phyloP scores from a whole-genome alignment of 441 rosid genomes.

The Gossypium davidsonii region DNA sequence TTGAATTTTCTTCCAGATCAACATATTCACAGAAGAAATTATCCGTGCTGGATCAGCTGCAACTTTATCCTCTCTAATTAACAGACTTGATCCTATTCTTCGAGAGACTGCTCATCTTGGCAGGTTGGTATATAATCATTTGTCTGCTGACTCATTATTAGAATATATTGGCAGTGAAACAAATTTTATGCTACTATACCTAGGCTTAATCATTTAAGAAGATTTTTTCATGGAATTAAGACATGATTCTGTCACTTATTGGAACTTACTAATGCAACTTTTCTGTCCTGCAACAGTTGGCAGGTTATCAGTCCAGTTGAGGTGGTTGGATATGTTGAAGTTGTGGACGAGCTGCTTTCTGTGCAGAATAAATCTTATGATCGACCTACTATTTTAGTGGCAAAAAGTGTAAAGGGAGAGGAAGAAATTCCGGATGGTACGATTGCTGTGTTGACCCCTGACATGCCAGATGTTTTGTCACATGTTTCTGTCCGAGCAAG shows the following conservation, averaged over 20 bases:
- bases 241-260: background rate
- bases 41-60: constrained; percentile 99
- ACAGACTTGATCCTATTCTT: constrained; percentile 96
- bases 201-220: background rate
- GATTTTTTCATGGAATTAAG: constrained; percentile 3
- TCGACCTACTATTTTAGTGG: constrained; percentile 80
- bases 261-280: constrained; percentile 25
- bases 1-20: constrained; percentile 44
- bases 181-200: background rate
- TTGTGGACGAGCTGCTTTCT: constrained; percentile 77
- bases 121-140: constrained; percentile 46
- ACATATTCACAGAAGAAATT: constrained; percentile 91
- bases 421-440: constrained; percentile 98
- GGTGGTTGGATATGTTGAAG: constrained; percentile 72
- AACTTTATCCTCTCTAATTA: constrained; percentile 71
- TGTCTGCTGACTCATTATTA: constrained; percentile 1
- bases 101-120: constrained; percentile 90
- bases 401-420: constrained; percentile 90
- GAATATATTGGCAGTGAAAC: constrained; percentile 10
- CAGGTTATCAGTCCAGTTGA: constrained; percentile 97
- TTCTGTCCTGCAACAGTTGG: constrained; percentile 65
- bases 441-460: constrained; percentile 97
- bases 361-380: constrained; percentile 80
- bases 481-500: constrained; percentile 99
- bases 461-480: constrained; percentile 99